Evolutionary conservation across 2,329 filamentous ascomycete species (phyloP), one percentile per base, ranked within the genome.

Genomic region (Proliferodiscus dingleyae): DNA sequence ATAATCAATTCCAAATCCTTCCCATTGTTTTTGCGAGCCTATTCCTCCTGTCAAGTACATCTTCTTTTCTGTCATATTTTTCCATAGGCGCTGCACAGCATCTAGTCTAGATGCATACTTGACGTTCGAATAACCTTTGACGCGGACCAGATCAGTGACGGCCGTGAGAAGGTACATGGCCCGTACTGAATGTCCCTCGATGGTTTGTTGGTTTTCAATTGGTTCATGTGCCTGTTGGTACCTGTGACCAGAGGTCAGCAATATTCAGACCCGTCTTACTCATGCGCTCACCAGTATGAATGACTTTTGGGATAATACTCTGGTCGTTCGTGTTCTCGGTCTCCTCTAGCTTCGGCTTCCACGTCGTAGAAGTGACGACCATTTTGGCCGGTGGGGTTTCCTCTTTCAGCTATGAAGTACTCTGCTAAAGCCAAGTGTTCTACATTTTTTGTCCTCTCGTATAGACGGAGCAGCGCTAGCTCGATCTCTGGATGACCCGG

Each of bases 31-130:
- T 32, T 78, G 70, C 1, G 68, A 72, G 1, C 80, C 80, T 40
- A 83, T 74, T 1, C 78, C 78, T 1, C 79, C 80, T 0, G 80
- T 83, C 13, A 80, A 57, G 46, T 80, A 83, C 73, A 82, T 78
- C 57, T 81, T 83, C 45, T 70, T 71, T 32, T 76, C 66, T 0
- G 78, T 71, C 75, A 81, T 81, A 51, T 81, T 80, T 24, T 70
- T 59, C 79, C 78, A 83, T 3, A 82, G 62, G 6, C 70, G 64
- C 19, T 65, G 58, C 0, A 81, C 54, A 2, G 75, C 66, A 0
- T 28, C 39, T 36, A 26, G 52, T 49, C 22, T 39, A 22, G 19
- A 32, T 19, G 2, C 30, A 26, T n/a, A 26, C 30, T 22, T 18
- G 23, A 30, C 6, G 30, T 30, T 21, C 3, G 44, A 37, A 10